These are phyloP conservation scores for Termitomyces sp. DNA, from an alignment of 768 basidiomycete genomes.

Conservation along the genomic window DNA sequence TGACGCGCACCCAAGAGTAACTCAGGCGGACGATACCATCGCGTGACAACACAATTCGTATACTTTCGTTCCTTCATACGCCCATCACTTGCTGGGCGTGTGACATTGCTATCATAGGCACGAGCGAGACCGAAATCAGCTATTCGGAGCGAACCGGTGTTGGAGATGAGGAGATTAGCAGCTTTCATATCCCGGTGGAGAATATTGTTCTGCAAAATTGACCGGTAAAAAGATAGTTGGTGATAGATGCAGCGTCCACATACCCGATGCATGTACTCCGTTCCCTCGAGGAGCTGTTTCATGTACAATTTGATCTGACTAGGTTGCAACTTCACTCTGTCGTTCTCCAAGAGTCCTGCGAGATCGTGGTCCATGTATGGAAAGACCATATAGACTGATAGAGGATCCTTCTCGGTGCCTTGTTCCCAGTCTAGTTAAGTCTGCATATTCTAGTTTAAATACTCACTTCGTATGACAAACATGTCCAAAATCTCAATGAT, in stretches of 20 bases:
- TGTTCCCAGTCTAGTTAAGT: background rate
- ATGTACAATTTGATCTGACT: constrained; percentile 94
- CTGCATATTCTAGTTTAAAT: background rate
- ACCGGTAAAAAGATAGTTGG: constrained; percentile 4
- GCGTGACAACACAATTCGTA: constrained; percentile 92
- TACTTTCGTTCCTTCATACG: constrained; percentile 63
- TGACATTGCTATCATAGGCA: constrained; percentile 53
- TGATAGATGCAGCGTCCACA: constrained; percentile 17
- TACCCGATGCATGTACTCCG: constrained; percentile 93
- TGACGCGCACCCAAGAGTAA: constrained; percentile 82
- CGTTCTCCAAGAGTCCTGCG: constrained; percentile 89
- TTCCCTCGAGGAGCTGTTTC: constrained; percentile 93
- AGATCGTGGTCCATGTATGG: constrained; percentile 99
- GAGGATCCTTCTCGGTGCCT: constrained; percentile 65
- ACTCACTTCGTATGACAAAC: constrained; percentile 78
- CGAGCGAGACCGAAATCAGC: constrained; percentile 97
- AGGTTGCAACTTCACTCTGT: constrained; percentile 73
- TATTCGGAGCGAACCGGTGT: constrained; percentile 74
- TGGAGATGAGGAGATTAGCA: constrained; percentile 91
- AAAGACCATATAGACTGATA: constrained; percentile 97
- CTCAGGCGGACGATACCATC: constrained; percentile 95
- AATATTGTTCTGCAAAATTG: constrained; percentile 72
- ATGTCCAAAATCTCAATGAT: constrained; percentile 89
- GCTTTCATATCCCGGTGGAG: constrained; percentile 99
- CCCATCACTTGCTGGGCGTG: constrained; percentile 30